Evolutionary conservation across 768 basidiomycete genomes (phyloP), one percentile per base, ranked within the genome.

Genomic region (Pseudohyphozyma bogoriensis): DNA sequence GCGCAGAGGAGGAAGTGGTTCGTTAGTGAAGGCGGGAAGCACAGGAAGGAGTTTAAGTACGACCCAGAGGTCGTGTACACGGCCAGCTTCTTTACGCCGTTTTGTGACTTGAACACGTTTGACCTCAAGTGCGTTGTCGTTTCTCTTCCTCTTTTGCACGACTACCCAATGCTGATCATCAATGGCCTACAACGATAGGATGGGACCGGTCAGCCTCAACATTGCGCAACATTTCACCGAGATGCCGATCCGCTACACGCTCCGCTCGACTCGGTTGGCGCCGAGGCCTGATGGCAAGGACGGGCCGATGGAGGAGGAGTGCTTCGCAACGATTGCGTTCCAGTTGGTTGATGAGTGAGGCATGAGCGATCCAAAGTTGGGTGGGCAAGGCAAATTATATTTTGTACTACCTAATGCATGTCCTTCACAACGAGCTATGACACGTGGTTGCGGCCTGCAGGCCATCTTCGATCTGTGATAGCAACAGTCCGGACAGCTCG

Each of bases 171-270:
- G n/a, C n/a, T n/a, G n/a, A n/a, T n/a, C n/a, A n/a, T n/a, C n/a
- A n/a, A n/a, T n/a, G n/a, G n/a, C n/a, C n/a, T n/a, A n/a, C n/a
- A 56, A 24, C 42, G 20, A n/a, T n/a, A 44, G 49, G 31, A 54
- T 55, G 54, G 66, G 66, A 13, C 69, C 69, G 4, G 60, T 70
- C 39, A 44, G 55, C 46, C 53, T 70, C 26, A 64, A 66, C 60
- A 28, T 70, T 26, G 56, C 37, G 1, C 33, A 20, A 2, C 67
- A 61, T 57, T 65, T 68, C 29, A 55, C 40, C 15, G 44, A 68
- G 37, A 68, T 68, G 69, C 69, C 69, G 16, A 60, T 70, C 24
- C 64, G 69, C 3, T 70, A 70, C 63, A 67, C 67, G 3, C 64
- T 70, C 3, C 58, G 69, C 12, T 70, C 69, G 32, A 68, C 69